Percentiles rank a stretch among this genome's conserved stretches.
Conservation (phyloP, 805 yeast genomes). For the Starmera pachycereana region DNA sequence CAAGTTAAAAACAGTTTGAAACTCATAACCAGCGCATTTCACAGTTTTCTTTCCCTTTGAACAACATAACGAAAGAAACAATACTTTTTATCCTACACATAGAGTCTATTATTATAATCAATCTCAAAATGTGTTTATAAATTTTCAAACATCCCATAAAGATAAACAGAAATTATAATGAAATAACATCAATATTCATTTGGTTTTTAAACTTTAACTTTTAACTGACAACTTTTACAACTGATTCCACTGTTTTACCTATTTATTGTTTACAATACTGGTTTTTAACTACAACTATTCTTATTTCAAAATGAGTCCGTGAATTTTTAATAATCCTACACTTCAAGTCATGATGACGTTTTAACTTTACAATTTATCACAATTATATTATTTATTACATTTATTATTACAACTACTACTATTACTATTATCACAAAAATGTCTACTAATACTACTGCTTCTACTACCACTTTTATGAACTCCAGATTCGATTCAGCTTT, state of each 20-base stretch:
- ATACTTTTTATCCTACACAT: no score
- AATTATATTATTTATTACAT: neutral
- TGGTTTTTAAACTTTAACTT: no score
- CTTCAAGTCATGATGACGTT: slow-evolving; percentile 19
- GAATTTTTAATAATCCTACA: slow-evolving; percentile 6
- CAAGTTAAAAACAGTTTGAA: no score
- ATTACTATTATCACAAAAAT: slow-evolving; percentile 1
- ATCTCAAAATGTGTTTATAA: slow-evolving; percentile 17
- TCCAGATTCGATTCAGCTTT: slow-evolving; percentile 10
- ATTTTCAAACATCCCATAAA: slow-evolving; percentile 7
- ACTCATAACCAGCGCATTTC: no score
- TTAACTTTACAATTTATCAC: slow-evolving; percentile 1
- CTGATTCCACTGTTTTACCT: no score
- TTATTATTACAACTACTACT: neutral
- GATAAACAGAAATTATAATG: slow-evolving; percentile 1
- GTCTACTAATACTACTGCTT: neutral
- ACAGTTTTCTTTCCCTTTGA: no score
- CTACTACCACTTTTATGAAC: slow-evolving; percentile 2
- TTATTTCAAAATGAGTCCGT: slow-evolving; percentile 16
- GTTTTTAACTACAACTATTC: slow-evolving; percentile 1
- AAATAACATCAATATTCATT: slow-evolving; percentile 1
- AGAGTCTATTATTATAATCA: no score
- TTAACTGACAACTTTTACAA: no score
- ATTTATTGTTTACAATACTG: slow-evolving; percentile 5
- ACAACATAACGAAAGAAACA: no score